A percentile compares a stretch with the other conserved stretches of the same genome.
Conservation (phyloP, 2,329 filamentous ascomycete genomes). For the Ophiostoma quercus region DNA sequence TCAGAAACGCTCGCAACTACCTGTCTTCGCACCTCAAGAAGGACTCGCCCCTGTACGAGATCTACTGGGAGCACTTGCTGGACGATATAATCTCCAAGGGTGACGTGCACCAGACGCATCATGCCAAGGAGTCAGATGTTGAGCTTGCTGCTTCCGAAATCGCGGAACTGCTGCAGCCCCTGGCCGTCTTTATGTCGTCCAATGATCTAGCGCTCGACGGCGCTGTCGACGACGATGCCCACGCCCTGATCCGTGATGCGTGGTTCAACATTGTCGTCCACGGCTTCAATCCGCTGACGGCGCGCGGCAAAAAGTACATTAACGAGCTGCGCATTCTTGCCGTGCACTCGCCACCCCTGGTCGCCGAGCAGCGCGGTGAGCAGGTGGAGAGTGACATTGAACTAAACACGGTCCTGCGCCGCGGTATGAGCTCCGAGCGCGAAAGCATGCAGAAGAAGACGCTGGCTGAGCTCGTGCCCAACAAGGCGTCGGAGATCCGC, state of each 20-base stretch:
- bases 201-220: slow-evolving; percentile 51
- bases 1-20: slow-evolving; percentile 71
- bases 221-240: slow-evolving; percentile 59
- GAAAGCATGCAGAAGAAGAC: slow-evolving; percentile 75
- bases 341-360: slow-evolving; percentile 77
- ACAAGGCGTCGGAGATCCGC: slow-evolving; percentile 72
- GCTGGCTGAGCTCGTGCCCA: slow-evolving; percentile 67
- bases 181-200: slow-evolving; percentile 76
- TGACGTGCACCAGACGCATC: slow-evolving; percentile 70
- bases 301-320: slow-evolving; percentile 65
- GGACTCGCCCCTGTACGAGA: slow-evolving; percentile 69
- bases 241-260: slow-evolving; percentile 74
- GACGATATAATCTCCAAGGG: slow-evolving; percentile 87
- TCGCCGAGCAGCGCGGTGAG: slow-evolving; percentile 82
- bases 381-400: slow-evolving; percentile 95
- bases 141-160: slow-evolving; percentile 84
- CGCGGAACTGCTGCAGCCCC: slow-evolving; percentile 74
- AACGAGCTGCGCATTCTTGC: slow-evolving; percentile 80
- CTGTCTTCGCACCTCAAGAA: slow-evolving; percentile 65
- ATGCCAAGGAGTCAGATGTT: slow-evolving; percentile 69
- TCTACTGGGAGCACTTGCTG: slow-evolving; percentile 78
- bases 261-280: slow-evolving; percentile 99
- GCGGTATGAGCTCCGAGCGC: slow-evolving; percentile 76
- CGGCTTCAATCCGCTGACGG: slow-evolving; percentile 72
- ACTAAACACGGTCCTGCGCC: slow-evolving; percentile 84